These are phyloP conservation scores for Schwanniomyces polymorphus DNA, from an alignment of 805 yeast genomes.

Conservation along the genomic window DNA sequence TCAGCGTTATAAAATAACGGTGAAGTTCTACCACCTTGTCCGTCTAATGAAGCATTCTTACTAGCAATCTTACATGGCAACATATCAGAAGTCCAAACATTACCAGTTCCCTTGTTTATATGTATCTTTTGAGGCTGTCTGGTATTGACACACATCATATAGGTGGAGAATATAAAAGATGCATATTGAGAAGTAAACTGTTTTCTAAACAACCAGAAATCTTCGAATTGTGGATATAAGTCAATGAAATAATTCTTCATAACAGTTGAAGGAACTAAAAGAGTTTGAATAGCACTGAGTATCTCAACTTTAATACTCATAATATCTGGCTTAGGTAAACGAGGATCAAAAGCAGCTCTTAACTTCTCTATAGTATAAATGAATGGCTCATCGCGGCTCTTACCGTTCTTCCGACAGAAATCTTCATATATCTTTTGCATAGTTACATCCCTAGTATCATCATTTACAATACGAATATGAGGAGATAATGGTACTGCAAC, in stretches of 20 bases:
- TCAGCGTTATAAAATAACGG: constrained; percentile 92
- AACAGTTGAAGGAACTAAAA: constrained; percentile 82
- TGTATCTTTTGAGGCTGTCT: constrained; percentile 94
- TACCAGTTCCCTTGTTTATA: constrained; percentile 78
- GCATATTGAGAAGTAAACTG: constrained; percentile 96
- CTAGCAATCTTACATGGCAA: constrained; percentile 81
- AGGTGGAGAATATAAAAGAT: constrained; percentile 86
- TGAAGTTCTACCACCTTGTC: constrained; percentile 52
- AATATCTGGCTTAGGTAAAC: constrained; percentile 90
- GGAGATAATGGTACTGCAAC: constrained; percentile 93
- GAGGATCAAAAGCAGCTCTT: constrained; percentile 90
- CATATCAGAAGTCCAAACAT: constrained; percentile 94
- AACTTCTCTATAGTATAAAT: constrained; percentile 82
- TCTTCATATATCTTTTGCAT: constrained; percentile 86
- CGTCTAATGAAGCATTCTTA: constrained; percentile 47
- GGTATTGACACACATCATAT: constrained; percentile 89
- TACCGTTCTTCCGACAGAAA: constrained; percentile 69
- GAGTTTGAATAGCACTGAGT: constrained; percentile 82
- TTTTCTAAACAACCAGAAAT: constrained; percentile 95
- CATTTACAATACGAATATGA: constrained; percentile 85
- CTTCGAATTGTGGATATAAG: constrained; percentile 77
- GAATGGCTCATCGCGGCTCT: constrained; percentile 86
- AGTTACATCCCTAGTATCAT: constrained; percentile 72
- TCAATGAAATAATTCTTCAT: constrained; percentile 74
- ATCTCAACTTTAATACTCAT: constrained; percentile 89